Evolutionary conservation across 495 filamentous ascomycete species (phyloP), one percentile per base, ranked within the genome.

Genomic region (Elaphomyces granulatus): DNA sequence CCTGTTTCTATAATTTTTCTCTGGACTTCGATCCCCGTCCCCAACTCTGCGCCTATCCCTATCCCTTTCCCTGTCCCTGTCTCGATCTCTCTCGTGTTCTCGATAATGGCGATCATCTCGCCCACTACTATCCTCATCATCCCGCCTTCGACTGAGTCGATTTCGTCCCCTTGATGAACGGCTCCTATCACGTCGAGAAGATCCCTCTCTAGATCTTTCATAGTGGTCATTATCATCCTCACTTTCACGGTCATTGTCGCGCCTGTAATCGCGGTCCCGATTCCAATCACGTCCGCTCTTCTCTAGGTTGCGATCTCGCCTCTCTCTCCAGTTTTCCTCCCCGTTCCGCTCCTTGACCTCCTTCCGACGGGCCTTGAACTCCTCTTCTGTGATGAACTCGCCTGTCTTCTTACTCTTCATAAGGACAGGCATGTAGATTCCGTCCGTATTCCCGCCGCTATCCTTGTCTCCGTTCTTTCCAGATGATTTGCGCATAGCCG

Each of bases 351-450:
- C 51, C 38, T 62, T 60, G 0, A 50, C 50, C 34, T 61, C 58
- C 38, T 72, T 71, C 45, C 72, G 63, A 43, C 61, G 57, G 30
- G 45, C 50, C 43, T 70, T 61, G 14, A 77, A 50, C 44, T 80
- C 77, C 41, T 75, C 73, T 45, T 80, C 75, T 3, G 74, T 80
- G 16, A 81, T 59, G 37, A 66, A 57, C 61, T 80, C 71, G 17
- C 80, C 80, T 0, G 80, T 85, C 46, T 61, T 66, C 41, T 70
- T 75, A 52, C 81, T 79, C 37, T 65, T 62, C 67, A 82, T 62
- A 20, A 77, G 59, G 3, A 85, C 68, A 0, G 80, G 80, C 58
- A 72, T 78, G 46, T 83, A 83, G 2, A 68, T 60, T 34, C 70
- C 66, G 40, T 77, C 71, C 12, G 58, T 61, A 23, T 53, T 61